Evolutionary conservation across 1,284 basidiomycete genomes (phyloP).

Genomic region (Jaminaea rosea): DNA sequence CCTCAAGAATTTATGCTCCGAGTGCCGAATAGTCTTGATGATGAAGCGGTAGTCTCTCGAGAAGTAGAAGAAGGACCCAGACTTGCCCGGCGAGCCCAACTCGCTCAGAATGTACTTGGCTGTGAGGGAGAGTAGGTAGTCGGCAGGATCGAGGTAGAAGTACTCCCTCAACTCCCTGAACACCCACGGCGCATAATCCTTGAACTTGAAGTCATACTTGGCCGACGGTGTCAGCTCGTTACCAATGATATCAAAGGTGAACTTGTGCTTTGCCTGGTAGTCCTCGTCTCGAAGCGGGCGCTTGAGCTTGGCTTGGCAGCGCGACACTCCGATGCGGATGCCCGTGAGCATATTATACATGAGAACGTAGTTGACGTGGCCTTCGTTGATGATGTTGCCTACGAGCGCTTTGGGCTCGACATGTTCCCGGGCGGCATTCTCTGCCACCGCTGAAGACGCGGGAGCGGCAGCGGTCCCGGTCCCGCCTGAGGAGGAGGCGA

Average conservation of each 20-base stretch:
- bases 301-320: conserved; percentile 89
- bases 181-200: conserved; percentile 97
- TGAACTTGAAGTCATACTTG: conserved; percentile 96
- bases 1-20: conserved; percentile 86
- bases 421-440: conserved; percentile 13
- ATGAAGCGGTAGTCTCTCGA: conserved; percentile 98
- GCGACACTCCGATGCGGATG: conserved; percentile 86
- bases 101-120: conserved; percentile 96
- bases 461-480: too few relatives aligned
- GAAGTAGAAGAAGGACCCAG: conserved; percentile 98
- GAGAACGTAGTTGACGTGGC: conserved; percentile 93
- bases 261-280: conserved; percentile 84
- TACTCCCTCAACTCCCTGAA: conserved; percentile 88
- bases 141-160: conserved; percentile 91
- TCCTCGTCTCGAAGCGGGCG: conserved; percentile 75
- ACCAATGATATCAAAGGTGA: conserved; percentile 91
- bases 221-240: conserved; percentile 95
- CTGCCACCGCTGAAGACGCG: too few relatives aligned
- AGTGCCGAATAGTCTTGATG: conserved; percentile 95
- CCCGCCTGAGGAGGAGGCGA: too few relatives aligned
- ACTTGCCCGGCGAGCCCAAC: conserved; percentile 95
- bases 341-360: conserved; percentile 99
- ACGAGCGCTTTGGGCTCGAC: conserved; percentile 57
- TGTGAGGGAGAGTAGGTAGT: conserved; percentile 90
- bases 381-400: conserved; percentile 91